phyloP scores from a whole-genome alignment of 1,284 basidiomycete genomes.

The Peniophora sp. region DNA sequence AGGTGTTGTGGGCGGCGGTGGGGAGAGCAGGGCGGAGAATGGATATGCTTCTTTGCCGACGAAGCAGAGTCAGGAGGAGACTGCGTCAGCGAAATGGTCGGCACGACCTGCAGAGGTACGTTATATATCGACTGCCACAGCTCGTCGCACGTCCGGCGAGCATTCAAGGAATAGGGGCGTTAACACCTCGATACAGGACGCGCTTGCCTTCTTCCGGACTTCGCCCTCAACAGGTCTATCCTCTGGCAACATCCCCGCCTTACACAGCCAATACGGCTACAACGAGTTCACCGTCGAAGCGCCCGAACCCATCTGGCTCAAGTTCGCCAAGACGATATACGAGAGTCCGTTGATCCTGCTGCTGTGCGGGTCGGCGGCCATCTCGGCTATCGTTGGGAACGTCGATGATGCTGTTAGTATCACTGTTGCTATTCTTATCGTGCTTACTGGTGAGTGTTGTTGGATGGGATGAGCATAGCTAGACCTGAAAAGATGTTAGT shows the following conservation, averaged over 20 bases:
- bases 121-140: background rate
- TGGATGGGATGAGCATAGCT: background rate
- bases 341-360: constrained; percentile 90
- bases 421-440: constrained; percentile 88
- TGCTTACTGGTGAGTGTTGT: constrained; percentile 70
- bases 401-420: constrained; percentile 93
- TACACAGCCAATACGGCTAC: constrained; percentile 71
- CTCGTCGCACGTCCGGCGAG: too few relatives aligned
- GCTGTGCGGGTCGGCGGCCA: constrained; percentile 78
- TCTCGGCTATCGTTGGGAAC: constrained; percentile 89
- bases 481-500: constrained; percentile 38
- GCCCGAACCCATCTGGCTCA: constrained; percentile 74
- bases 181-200: constrained; percentile 38
- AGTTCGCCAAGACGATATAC: constrained; percentile 90
- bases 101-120: constrained; percentile 36
- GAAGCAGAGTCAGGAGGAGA: constrained; percentile 19
- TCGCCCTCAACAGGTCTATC: constrained; percentile 57
- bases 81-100: constrained; percentile 27
- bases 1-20: constrained; percentile 10
- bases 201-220: constrained; percentile 59
- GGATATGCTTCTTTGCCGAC: constrained; percentile 22
- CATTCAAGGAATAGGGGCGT: too few relatives aligned
- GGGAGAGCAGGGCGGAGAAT: constrained; percentile 12
- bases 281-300: constrained; percentile 92
- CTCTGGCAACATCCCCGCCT: constrained; percentile 52